phyloP scores from a whole-genome alignment of 2,329 filamentous ascomycete genomes.

The Corinectria fuckeliana region DNA sequence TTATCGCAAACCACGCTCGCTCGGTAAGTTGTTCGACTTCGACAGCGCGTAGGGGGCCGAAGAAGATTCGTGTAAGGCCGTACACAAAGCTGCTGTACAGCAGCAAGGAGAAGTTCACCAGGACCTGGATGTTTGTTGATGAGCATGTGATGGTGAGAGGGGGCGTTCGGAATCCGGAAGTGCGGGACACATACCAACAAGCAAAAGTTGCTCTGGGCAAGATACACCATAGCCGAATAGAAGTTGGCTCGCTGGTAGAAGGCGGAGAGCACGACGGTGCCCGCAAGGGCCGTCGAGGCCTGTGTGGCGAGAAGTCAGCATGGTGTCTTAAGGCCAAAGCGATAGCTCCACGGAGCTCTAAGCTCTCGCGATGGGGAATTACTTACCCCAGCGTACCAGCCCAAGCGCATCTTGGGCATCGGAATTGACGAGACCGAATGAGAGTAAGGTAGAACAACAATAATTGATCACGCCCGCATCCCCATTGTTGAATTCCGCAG shows the following conservation, averaged over 20 bases:
- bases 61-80: conserved; percentile 87
- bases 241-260: conserved; percentile 97
- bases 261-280: conserved; percentile 83
- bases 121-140: conserved; percentile 62
- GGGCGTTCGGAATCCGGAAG: conserved; percentile 1
- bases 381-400: conserved; percentile 68
- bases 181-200: conserved; percentile 70
- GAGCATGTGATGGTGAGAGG: conserved; percentile 10
- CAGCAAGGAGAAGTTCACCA: conserved; percentile 89
- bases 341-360: conserved; percentile 35
- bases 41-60: conserved; percentile 86
- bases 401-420: conserved; percentile 61
- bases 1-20: conserved; percentile 97
- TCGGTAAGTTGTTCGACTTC: conserved; percentile 98
- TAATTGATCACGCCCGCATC: conserved; percentile 30
- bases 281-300: conserved; percentile 84
- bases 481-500: conserved; percentile 31
- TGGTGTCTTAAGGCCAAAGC: conserved; percentile 20
- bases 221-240: conserved; percentile 96
- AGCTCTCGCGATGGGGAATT: not conserved
- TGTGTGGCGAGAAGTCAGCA: conserved; percentile 44
- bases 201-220: conserved; percentile 95
- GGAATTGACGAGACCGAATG: conserved; percentile 21
- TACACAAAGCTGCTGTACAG: conserved; percentile 82
- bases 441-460: conserved; percentile 17